phyloP scores from a whole-genome alignment of 805 yeast species.

The Kregervanrija pseudodelftensis region DNA sequence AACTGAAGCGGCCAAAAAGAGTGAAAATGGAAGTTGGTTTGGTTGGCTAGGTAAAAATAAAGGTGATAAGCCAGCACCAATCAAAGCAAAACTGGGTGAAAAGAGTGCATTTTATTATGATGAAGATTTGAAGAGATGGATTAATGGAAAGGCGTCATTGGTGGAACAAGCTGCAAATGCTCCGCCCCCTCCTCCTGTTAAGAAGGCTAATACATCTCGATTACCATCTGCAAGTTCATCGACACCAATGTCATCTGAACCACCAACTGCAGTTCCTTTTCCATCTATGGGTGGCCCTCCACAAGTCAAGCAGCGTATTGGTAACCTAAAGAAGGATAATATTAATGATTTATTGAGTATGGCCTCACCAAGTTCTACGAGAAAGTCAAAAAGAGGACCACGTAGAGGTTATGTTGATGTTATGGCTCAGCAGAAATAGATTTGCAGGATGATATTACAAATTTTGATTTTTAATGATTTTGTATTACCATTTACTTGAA shows the following conservation, averaged over 20 bases:
- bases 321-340: conserved; percentile 14
- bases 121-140: conserved; percentile 81
- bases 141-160: conserved; percentile 57
- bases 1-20: conserved; percentile 12
- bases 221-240: conserved; percentile 1
- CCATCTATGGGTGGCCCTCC: conserved; percentile 6
- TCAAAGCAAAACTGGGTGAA: conserved; percentile 82
- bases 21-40: conserved; percentile 35
- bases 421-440: conserved; percentile 31
- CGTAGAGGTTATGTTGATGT: conserved; percentile 59
- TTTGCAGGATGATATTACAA: background rate
- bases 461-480: background rate
- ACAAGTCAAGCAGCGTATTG: background rate
- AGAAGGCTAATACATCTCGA: conserved; percentile 18
- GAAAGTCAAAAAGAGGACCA: conserved; percentile 47
- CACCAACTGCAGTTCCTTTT: conserved; percentile 18
- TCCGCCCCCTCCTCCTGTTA: conserved; percentile 65
- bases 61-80: conserved; percentile 61
- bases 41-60: conserved; percentile 55
- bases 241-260: conserved; percentile 25
- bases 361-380: conserved; percentile 26
- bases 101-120: conserved; percentile 69
- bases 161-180: conserved; percentile 54
- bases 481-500: background rate
- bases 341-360: conserved; percentile 25